These are phyloP conservation scores for Candolleomyces aberdarensis DNA, from an alignment of 768 basidiomycete genomes.

Conservation along the genomic window DNA sequence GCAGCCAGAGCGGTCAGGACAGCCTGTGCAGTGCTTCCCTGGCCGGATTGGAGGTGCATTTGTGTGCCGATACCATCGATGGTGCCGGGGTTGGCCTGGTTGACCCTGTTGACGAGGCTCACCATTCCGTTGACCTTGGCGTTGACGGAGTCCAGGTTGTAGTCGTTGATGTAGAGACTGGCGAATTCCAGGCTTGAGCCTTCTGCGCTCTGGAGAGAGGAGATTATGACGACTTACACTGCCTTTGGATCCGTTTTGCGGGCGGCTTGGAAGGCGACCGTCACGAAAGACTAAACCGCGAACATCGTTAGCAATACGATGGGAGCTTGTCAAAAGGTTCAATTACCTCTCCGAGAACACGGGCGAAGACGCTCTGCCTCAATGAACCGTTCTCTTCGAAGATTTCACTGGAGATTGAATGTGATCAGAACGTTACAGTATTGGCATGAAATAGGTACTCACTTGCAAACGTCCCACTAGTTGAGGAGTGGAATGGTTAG, in stretches of 20 bases:
- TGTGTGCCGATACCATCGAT: constrained; percentile 52
- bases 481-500: background rate
- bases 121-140: constrained; percentile 42
- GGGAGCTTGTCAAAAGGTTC: too few relatives aligned
- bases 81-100: constrained; percentile 29
- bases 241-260: constrained; percentile 40
- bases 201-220: background rate
- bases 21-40: constrained; percentile 40
- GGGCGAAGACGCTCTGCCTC: constrained; percentile 37
- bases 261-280: constrained; percentile 45
- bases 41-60: constrained; percentile 40
- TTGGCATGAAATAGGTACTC: background rate
- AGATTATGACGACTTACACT: constrained; percentile 26
- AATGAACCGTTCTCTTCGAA: constrained; percentile 44
- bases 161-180: constrained; percentile 45
- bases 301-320: constrained; percentile 1
- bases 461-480: constrained; percentile 39
- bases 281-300: constrained; percentile 33
- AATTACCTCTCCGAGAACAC: constrained; percentile 34
- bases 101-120: constrained; percentile 39
- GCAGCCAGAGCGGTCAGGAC: constrained; percentile 42
- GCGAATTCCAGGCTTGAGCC: background rate
- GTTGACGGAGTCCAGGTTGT: constrained; percentile 47
- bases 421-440: constrained; percentile 6
- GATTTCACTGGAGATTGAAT: constrained; percentile 29